Percentiles rank a stretch among this genome's conserved stretches.
These are phyloP conservation scores for Mucor sp. DNA, from an alignment of 371 early-diverging fungal genomes.

Conservation along the genomic window DNA sequence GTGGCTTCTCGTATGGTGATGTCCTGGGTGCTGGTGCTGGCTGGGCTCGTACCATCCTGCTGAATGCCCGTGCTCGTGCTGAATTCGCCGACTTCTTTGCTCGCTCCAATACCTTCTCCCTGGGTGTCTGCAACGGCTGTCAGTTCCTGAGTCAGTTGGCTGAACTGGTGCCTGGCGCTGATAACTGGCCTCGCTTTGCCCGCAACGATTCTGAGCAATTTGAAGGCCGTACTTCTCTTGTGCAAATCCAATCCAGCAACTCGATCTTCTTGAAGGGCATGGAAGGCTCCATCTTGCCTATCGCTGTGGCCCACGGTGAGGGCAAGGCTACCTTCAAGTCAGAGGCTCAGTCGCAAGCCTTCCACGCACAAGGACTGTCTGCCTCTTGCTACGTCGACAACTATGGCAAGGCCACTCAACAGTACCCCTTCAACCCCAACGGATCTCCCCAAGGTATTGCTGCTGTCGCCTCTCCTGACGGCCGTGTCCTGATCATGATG, in stretches of 20 bases:
- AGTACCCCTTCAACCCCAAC: conserved; percentile 96
- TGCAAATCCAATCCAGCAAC: conserved; percentile 56
- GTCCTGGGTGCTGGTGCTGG: conserved; percentile 96
- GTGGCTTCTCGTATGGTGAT: conserved; percentile 98
- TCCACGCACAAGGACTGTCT: conserved; percentile 52
- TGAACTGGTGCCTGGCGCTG: conserved; percentile 80
- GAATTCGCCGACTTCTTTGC: conserved; percentile 85
- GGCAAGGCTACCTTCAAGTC: conserved; percentile 83
- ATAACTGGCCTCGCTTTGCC: conserved; percentile 89
- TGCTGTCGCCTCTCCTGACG: conserved; percentile 80
- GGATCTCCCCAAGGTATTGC: conserved; percentile 88
- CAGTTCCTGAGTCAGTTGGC: conserved; percentile 91
- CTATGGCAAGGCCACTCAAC: conserved; percentile 70
- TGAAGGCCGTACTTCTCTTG: conserved; percentile 88
- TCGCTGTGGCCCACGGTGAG: conserved; percentile 97
- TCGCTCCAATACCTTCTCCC: conserved; percentile 87
- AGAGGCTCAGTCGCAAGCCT: conserved; percentile 40
- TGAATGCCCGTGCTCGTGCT: conserved; percentile 67
- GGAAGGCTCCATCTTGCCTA: conserved; percentile 89
- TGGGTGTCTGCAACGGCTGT: conserved; percentile 98
- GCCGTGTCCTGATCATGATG: conserved; percentile 94
- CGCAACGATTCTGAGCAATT: conserved; percentile 92
- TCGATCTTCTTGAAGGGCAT: conserved; percentile 87
- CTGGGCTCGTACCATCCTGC: conserved; percentile 92
- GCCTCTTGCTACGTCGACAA: conserved; percentile 85